phyloP scores from a whole-genome alignment of 768 basidiomycete genomes.

The Termitomyces sp. region DNA sequence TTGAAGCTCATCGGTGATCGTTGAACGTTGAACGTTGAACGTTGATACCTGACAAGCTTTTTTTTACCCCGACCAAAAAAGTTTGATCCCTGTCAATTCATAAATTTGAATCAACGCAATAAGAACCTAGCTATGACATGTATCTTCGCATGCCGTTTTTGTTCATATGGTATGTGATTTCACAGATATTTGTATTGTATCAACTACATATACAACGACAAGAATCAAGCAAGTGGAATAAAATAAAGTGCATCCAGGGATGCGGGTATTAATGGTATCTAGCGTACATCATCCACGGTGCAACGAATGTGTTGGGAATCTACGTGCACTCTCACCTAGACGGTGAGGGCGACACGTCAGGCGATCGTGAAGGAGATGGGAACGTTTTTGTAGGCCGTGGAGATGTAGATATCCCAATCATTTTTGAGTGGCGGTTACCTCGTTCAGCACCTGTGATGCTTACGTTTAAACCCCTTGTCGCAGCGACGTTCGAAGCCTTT shows the following conservation, averaged over 20 bases:
- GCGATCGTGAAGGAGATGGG: conserved; percentile 30
- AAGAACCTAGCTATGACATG: not conserved
- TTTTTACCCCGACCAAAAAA: not conserved
- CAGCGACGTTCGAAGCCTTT: conserved; percentile 56
- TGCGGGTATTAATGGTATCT: conserved; percentile 16
- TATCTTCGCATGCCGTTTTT: not conserved
- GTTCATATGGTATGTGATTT: not conserved
- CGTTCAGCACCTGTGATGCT: conserved; percentile 44
- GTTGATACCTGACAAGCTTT: not conserved
- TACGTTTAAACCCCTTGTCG: conserved; percentile 68
- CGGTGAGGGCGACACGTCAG: conserved; percentile 19
- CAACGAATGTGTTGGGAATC: conserved; percentile 8
- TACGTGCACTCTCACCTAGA: conserved; percentile 18
- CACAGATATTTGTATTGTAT: conserved; percentile 1
- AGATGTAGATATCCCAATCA: conserved; percentile 58
- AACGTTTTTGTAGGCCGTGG: conserved; percentile 31
- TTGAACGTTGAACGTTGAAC: not conserved
- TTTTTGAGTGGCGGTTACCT: conserved; percentile 58
- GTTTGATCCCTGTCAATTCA: conserved; percentile 1
- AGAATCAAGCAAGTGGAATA: conserved; percentile 11
- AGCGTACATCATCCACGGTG: conserved; percentile 6
- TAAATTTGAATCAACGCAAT: not conserved
- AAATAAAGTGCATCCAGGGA: conserved; percentile 8
- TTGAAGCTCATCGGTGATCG: conserved; percentile 70
- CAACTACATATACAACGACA: conserved; percentile 4